Evolutionary conservation across 2,329 filamentous ascomycete species (phyloP), one percentile per base, ranked within the genome.

Genomic region (Aureobasidium mangrovei): DNA sequence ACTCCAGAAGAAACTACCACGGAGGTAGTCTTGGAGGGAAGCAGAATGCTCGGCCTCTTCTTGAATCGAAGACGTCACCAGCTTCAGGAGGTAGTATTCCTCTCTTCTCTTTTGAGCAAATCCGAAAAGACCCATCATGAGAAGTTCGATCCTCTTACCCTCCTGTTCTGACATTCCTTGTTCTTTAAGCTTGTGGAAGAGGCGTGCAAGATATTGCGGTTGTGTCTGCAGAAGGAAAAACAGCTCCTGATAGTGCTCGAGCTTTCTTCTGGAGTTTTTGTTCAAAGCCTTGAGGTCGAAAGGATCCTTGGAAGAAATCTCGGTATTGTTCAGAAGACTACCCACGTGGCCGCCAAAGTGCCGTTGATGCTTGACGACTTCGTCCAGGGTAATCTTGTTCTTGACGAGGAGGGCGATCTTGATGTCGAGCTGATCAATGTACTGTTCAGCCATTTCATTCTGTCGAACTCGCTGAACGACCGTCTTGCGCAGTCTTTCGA

Each of bases 361-460:
- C 74, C 86, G 91, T 66, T 98, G 93, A 67, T 97, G 93, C 63
- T 90, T 89, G 54, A 98, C 88, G 29, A 98, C 93, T 71, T 98
- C 94, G 65, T 98, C 93, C 3, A 98, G 78, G 0, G 93, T 97
- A 65, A 98, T 98, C 72, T 98, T 98, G 80, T 98, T 98, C 78
- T 97, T 97, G 64, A 98, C 93, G 18, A 98, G 78, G 3, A 98
- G 80, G 1, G 93, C 93, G 68, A 98, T 98, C 74, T 98, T 98
- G 76, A 98, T 95, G 66, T 98, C 94, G 35, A 98, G 80, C 67
- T 98, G 93, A 63, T 95, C 91, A 61, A 98, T 95, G 66, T 98
- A 98, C 67, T 96, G 90, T 71, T 98, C 93, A 38, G 94, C 82
- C 75, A 95, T 84, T 72, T 98, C 93, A 65, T 98, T 98, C 63